These are phyloP conservation scores for Tilletia indica DNA, from an alignment of 1,284 basidiomycete species.

Conservation along the genomic window DNA sequence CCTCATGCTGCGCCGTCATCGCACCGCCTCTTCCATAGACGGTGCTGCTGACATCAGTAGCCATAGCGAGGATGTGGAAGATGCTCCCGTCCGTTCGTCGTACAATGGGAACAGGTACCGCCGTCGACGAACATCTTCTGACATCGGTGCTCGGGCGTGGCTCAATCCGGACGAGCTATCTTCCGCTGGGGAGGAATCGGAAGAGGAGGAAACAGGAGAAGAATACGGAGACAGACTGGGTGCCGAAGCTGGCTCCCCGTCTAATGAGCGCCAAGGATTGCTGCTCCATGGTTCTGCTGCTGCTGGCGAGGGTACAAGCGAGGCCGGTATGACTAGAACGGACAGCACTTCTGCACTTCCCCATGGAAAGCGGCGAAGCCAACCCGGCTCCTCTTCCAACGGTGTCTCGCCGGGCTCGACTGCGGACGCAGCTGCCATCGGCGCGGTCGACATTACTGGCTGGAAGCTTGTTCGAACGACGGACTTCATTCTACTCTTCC, in stretches of 20 bases:
- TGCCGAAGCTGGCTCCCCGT: no score
- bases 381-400: background rate
- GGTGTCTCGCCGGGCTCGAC: background rate
- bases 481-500: conserved; percentile 76
- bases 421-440: background rate
- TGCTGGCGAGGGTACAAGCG: no score
- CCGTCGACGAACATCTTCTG: conserved; percentile 17
- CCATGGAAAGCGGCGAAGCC: background rate
- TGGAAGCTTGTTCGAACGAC: conserved; percentile 59
- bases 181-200: conserved; percentile 28
- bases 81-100: background rate
- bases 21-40: conserved; percentile 5
- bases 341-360: no score
- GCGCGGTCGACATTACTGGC: conserved; percentile 60
- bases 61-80: background rate
- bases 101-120: background rate
- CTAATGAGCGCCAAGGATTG: conserved; percentile 16
- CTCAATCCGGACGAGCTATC: conserved; percentile 24
- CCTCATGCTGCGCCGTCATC: conserved; percentile 19
- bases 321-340: background rate
- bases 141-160: conserved; percentile 37
- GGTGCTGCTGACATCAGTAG: background rate
- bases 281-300: background rate
- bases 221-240: conserved; percentile 14
- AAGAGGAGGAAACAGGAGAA: conserved; percentile 18